phyloP scores from a whole-genome alignment of 345 rosid species.

The Cardamine resedifolia region DNA sequence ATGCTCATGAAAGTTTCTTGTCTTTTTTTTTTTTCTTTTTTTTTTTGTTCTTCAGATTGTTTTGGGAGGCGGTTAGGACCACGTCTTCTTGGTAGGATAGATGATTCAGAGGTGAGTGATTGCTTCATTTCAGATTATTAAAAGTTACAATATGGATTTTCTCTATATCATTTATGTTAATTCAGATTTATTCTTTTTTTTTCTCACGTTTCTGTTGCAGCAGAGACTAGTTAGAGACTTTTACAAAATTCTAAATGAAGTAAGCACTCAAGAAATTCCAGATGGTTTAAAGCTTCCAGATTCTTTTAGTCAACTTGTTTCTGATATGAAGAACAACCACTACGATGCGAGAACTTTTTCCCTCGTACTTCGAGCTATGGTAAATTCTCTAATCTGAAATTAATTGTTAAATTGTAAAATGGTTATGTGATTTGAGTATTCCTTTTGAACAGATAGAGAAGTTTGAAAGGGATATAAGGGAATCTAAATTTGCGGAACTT shows the following conservation, averaged over 20 bases:
- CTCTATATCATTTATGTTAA: conserved; percentile 31
- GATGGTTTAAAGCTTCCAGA: conserved; percentile 78
- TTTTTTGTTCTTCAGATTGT: conserved; percentile 58
- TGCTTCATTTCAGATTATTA: conserved; percentile 12
- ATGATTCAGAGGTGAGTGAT: conserved; percentile 81
- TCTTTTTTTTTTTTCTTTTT: too few species aligned
- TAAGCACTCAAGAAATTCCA: conserved; percentile 79
- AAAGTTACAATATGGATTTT: background rate
- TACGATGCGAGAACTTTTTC: conserved; percentile 90
- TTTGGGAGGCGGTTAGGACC: conserved; percentile 99
- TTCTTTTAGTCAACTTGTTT: conserved; percentile 84
- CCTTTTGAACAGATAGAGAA: conserved; percentile 73
- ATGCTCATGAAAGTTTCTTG: conserved; percentile 19
- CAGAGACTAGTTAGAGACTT: conserved; percentile 93
- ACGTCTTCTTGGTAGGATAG: conserved; percentile 77
- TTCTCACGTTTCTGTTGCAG: conserved; percentile 33
- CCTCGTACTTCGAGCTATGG: conserved; percentile 85
- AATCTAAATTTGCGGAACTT: conserved; percentile 88
- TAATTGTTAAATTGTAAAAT: background rate
- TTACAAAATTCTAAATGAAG: conserved; percentile 79
- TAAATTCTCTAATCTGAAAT: conserved; percentile 32
- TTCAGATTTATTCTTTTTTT: conserved; percentile 5
- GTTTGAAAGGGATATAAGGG: conserved; percentile 81
- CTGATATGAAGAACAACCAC: conserved; percentile 81
- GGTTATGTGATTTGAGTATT: conserved; percentile 12